Evolutionary conservation across 495 filamentous ascomycete species (phyloP), one percentile per base, ranked within the genome.

Genomic region (Daldinia bambusicola): DNA sequence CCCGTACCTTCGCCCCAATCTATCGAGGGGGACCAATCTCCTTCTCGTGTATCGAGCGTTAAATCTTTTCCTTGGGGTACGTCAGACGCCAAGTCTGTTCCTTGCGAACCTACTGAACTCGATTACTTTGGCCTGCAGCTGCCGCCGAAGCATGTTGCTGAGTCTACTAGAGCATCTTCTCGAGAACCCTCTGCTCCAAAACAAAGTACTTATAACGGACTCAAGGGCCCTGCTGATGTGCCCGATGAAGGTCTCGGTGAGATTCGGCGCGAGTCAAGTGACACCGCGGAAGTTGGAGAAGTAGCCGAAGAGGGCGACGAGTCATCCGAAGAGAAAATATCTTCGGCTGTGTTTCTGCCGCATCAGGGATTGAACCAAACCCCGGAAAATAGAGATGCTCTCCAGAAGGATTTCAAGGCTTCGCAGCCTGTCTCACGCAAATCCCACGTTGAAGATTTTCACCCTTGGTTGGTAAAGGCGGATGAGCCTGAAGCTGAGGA

Each of bases 241-340:
- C 48, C 66, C 40, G 66, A 63, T 10, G 58, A 66, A 43, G 52
- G 63, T 37, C 22, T 26, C 26, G 16, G 30, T 32, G 62, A 74
- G 56, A 30, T 53, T 58, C 61, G 72, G 31, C 71, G 78, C 16
- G 66, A 71, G 26, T 76, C 72, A 20, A 78, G 77, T 64, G 78
- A 74, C 62, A 73, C 72, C 56, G 72, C 70, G 48, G 75, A 75
- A 58, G 67, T 63, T 65, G 69, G 76, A 56, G 84, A 84, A 77
- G 82, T 78, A 63, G 80, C 78, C 58, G 84, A 86, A 73, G 91
- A 92, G 59, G 91, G 91, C 37, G 93, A 97, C 30, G 93, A 95
- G 60, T 94, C 93, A 45, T 92, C 92, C 22, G 89, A 94, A 76
- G 95, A 98, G 75, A 93, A 97, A 78, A 98, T 99, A 53, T 94